Evolutionary conservation across 345 rosid genomes (phyloP).

Genomic region (Bruguiera sexangula): DNA sequence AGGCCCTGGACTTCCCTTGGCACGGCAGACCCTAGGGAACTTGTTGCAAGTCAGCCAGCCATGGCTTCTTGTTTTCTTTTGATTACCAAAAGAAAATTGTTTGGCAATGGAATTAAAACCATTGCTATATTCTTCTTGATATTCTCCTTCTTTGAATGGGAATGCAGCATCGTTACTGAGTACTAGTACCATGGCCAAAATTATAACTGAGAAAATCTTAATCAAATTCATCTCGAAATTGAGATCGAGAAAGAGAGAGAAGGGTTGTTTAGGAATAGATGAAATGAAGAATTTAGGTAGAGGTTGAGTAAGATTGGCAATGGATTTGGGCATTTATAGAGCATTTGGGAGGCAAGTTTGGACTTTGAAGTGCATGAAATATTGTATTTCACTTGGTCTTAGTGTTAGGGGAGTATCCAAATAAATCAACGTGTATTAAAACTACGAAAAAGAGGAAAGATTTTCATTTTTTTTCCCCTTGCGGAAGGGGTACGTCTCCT

Average conservation of each 20-base stretch:
- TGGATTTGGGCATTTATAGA: neutral
- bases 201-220: neutral
- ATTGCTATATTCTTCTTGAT: neutral
- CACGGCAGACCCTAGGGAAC: constrained; percentile 17
- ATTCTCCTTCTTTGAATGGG: neutral
- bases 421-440: neutral
- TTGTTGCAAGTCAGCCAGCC: constrained; percentile 12
- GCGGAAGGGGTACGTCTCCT: too few relatives aligned
- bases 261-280: neutral
- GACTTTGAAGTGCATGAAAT: neutral
- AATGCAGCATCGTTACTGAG: neutral
- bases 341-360: neutral
- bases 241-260: neutral
- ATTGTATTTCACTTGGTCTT: too few relatives aligned
- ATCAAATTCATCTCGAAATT: neutral
- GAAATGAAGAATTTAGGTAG: neutral
- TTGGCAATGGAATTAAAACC: neutral
- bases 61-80: neutral
- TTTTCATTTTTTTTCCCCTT: too few relatives aligned
- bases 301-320: neutral
- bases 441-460: too few relatives aligned
- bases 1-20: constrained; percentile 35
- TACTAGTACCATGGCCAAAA: neutral
- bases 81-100: neutral
- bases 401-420: neutral